These are phyloP conservation scores for Herpetomonas tarakana DNA, from an alignment of 208 protist species.

Conservation along the genomic window DNA sequence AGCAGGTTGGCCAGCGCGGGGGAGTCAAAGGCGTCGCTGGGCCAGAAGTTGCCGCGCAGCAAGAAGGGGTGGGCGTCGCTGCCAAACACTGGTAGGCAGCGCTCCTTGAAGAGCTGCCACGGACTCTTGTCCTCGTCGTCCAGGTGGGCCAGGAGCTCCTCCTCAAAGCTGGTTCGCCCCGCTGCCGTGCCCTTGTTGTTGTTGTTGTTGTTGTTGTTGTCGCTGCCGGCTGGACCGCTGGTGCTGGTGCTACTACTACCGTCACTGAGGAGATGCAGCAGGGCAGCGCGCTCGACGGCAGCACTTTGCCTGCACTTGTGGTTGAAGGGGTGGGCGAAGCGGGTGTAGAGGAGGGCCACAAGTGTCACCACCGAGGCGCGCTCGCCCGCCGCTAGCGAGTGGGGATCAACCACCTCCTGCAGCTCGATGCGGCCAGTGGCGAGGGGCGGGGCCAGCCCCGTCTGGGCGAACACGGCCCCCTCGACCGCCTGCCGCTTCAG, in stretches of 20 bases:
- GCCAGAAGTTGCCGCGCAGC: slow-evolving; percentile 88
- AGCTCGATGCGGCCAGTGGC: slow-evolving; percentile 50
- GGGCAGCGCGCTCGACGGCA: slow-evolving; percentile 49
- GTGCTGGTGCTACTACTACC: slow-evolving; percentile 15
- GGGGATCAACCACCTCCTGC: slow-evolving; percentile 73
- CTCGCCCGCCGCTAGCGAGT: slow-evolving; percentile 68
- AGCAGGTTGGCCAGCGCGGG: slow-evolving; percentile 71
- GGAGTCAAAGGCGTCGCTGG: slow-evolving; percentile 78
- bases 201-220: slow-evolving; percentile 5
- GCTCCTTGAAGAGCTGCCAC: slow-evolving; percentile 87
- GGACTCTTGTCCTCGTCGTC: slow-evolving; percentile 81
- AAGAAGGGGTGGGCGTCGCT: slow-evolving; percentile 77
- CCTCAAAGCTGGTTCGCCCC: slow-evolving; percentile 11
- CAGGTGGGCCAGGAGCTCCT: slow-evolving; percentile 52
- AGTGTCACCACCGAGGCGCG: slow-evolving; percentile 59
- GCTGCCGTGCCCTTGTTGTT: background rate
- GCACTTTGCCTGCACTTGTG: slow-evolving; percentile 78
- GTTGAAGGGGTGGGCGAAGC: slow-evolving; percentile 88
- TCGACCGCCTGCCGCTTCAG: slow-evolving; percentile 14
- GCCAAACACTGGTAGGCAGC: slow-evolving; percentile 75
- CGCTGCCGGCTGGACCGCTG: slow-evolving; percentile 7
- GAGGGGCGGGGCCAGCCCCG: slow-evolving; percentile 17
- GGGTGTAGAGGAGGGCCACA: slow-evolving; percentile 80
- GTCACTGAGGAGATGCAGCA: slow-evolving; percentile 70
- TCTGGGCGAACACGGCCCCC: slow-evolving; percentile 20